Base-by-base conservation (phyloP, 345 rosid genomes). In the Populus alba region DNA sequence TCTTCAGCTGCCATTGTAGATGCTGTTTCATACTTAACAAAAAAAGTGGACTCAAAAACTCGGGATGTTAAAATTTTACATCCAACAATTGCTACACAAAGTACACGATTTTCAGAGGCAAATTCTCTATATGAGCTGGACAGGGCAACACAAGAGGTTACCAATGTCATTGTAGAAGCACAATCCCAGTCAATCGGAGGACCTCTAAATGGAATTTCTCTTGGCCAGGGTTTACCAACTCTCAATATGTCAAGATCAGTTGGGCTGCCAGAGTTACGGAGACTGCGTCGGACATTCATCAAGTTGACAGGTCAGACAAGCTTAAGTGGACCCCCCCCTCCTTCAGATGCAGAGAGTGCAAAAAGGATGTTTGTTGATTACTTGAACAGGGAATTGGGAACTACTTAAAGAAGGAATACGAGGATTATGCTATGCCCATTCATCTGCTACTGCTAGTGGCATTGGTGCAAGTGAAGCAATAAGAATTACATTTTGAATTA, bases 291-390 rank as follows among this genome's bases (percentile, higher is more conserved):
- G 75, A 92, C 97, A 8, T 94, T 91, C 82, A 91, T 92, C 45
- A 92, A 96, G 79, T 82, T 92, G 88, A 91, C 97, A 1, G 89
- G 97, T 53, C 97, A 97, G 79, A 88, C 97, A 13, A 94, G 98
- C 78, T 84, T 94, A 81, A 94, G 98, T 38, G 95, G 97, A 38
- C 91, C 84, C 43, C 97, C 94, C 0, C 95, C 93, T 2, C 96
- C 97, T 68, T 87, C 97, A 0, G 99, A 92, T 83, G 89, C 97
- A 6, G 94, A 90, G 33, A 90, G 94, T 53, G 95, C 92, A 12
- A 97, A 94, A 87, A 90, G 97, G 87, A 92, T 91, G 92, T 94
- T 97, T 79, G 89, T 91, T 12, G 97, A 97, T 80, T 94, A 91
- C 87, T 88, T 97, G 89, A 97, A 92, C 85, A 84, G 97, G 85